phyloP scores from a whole-genome alignment of 2,329 filamentous ascomycete genomes.

The Grosmannia huntii region DNA sequence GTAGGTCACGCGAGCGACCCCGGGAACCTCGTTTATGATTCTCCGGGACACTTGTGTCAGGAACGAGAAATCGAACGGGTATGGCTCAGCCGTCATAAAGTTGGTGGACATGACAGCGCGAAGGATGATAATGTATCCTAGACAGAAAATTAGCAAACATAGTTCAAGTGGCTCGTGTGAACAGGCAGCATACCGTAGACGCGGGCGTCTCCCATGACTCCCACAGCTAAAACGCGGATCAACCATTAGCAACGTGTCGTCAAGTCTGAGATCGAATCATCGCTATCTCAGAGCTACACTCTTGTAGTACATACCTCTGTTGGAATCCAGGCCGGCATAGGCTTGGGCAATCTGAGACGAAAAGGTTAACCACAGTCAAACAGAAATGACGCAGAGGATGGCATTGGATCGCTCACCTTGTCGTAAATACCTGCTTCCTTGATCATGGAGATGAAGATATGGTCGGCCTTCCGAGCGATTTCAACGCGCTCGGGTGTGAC shows the following conservation, averaged over 20 bases:
- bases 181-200: constrained; percentile 13
- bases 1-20: constrained; percentile 59
- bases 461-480: constrained; percentile 65
- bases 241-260: neutral
- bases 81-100: constrained; percentile 66
- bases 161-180: neutral
- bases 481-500: constrained; percentile 67
- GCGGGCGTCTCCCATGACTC: constrained; percentile 26
- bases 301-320: constrained; percentile 16
- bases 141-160: constrained; percentile 11
- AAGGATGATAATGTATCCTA: constrained; percentile 23
- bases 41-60: constrained; percentile 51
- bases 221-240: constrained; percentile 18
- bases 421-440: constrained; percentile 58
- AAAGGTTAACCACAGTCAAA: neutral
- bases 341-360: constrained; percentile 29
- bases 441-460: constrained; percentile 70
- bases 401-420: constrained; percentile 24
- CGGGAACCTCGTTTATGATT: constrained; percentile 66
- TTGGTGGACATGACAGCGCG: constrained; percentile 38
- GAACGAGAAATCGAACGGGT: constrained; percentile 51
- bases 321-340: constrained; percentile 31
- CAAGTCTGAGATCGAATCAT: neutral
- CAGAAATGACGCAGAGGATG: neutral
- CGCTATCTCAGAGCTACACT: neutral